phyloP scores from a whole-genome alignment of 345 rosid species.

The Citropsis articulata region DNA sequence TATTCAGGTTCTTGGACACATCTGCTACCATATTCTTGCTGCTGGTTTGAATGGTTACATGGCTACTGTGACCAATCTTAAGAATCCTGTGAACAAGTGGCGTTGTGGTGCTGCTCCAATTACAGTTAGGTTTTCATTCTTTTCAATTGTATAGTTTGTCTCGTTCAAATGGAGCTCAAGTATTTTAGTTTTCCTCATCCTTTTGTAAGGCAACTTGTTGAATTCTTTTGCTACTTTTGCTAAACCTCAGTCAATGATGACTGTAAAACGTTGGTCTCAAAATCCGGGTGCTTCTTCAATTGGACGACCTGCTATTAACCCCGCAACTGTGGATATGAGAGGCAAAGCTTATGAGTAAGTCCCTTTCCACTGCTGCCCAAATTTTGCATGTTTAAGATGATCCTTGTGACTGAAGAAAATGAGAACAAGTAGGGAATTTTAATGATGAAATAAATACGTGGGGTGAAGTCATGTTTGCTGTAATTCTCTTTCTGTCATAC shows the following conservation, averaged over 20 bases:
- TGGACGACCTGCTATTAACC: constrained; percentile 95
- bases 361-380: not conserved
- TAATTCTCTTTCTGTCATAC: not conserved
- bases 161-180: not conserved
- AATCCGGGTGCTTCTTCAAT: constrained; percentile 65
- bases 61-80: constrained; percentile 91
- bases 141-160: not conserved
- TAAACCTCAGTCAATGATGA: constrained; percentile 80
- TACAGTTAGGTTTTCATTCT: constrained; percentile 53
- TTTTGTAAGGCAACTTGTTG: not conserved
- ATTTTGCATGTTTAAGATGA: not conserved
- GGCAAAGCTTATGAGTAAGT: constrained; percentile 97
- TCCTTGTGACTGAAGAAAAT: not conserved
- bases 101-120: constrained; percentile 96
- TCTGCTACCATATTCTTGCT: constrained; percentile 86
- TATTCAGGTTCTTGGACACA: constrained; percentile 85
- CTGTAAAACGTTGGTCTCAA: constrained; percentile 88
- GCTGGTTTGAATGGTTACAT: constrained; percentile 96
- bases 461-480: not conserved
- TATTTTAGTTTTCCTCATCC: not conserved
- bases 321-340: constrained; percentile 89
- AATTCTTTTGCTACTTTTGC: constrained; percentile 6
- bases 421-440: not conserved
- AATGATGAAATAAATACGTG: not conserved
- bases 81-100: constrained; percentile 93